Evolutionary conservation across 164 flowering plant genomes (phyloP).

Genomic region (Annona cherimola): DNA sequence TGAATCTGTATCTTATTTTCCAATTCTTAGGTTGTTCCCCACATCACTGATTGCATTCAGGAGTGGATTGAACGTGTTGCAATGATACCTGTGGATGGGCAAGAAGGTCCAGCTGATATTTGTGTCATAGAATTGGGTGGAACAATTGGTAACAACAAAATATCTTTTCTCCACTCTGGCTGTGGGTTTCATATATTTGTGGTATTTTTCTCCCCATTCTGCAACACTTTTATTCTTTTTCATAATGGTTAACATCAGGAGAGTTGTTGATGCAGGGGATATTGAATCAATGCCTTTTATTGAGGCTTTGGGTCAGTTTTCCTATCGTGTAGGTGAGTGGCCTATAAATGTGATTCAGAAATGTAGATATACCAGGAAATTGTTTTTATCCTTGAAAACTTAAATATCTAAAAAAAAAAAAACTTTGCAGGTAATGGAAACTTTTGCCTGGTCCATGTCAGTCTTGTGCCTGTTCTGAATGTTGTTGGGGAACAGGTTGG

Average conservation of each 20-base stretch:
- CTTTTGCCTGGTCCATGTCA: constrained; percentile 92
- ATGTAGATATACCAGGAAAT: background rate
- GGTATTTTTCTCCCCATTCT: background rate
- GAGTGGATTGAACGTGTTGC: constrained; percentile 95
- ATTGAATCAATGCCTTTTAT: constrained; percentile 93
- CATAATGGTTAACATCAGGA: background rate
- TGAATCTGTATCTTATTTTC: background rate
- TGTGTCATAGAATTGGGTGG: constrained; percentile 98
- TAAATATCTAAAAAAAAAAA: background rate
- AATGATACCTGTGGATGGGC: constrained; percentile 83
- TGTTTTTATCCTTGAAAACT: background rate
- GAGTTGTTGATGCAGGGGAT: constrained; percentile 56
- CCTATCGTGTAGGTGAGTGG: constrained; percentile 76
- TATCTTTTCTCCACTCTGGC: too few relatives aligned
- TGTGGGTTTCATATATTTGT: background rate
- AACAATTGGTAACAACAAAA: constrained; percentile 58
- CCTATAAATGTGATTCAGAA: background rate
- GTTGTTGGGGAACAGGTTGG: constrained; percentile 95
- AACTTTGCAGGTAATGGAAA: constrained; percentile 62
- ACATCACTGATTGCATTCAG: constrained; percentile 90
- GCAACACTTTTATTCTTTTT: background rate
- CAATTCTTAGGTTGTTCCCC: constrained; percentile 73
- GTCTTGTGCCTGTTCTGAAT: constrained; percentile 88
- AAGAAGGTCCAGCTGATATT: constrained; percentile 91
- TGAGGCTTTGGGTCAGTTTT: constrained; percentile 92